Evolutionary conservation across 352 stramenopile genomes (phyloP).

Genomic region (Phytophthora vignae): DNA sequence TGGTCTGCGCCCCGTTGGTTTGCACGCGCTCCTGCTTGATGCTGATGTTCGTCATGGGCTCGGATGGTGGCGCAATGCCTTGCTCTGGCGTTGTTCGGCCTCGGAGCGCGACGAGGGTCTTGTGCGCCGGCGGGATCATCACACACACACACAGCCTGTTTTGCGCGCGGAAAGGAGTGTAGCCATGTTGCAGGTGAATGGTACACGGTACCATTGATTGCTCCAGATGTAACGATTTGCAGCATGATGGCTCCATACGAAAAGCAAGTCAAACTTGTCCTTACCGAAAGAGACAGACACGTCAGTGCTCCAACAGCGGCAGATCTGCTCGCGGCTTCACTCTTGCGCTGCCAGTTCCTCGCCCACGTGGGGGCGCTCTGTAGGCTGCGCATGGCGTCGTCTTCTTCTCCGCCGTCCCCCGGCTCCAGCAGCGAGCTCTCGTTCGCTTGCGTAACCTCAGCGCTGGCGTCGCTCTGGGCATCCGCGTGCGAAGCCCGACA

Average conservation of each 20-base stretch:
- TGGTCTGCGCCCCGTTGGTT: neutral
- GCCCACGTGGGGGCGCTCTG: neutral
- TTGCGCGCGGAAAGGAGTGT: neutral
- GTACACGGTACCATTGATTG: neutral
- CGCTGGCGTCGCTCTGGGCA: constrained; percentile 30
- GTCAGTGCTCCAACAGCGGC: neutral
- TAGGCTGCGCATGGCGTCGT: constrained; percentile 25
- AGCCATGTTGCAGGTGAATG: neutral
- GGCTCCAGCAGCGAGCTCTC: constrained; percentile 18
- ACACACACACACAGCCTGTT: too few relatives aligned
- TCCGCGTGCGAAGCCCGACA: constrained; percentile 10
- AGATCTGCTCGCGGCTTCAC: neutral
- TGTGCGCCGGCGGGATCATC: too few relatives aligned
- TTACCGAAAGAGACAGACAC: neutral
- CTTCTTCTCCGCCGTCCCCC: constrained; percentile 28
- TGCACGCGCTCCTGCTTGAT: constrained; percentile 28
- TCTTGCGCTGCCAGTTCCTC: neutral
- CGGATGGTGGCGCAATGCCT: neutral
- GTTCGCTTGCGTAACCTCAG: constrained; percentile 8
- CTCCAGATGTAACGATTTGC: neutral
- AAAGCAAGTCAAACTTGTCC: neutral
- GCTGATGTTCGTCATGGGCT: constrained; percentile 16
- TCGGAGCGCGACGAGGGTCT: too few relatives aligned
- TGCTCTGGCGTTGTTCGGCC: neutral
- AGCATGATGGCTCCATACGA: neutral